These are phyloP conservation scores for Candida ovalis DNA, from an alignment of 805 yeast species.

Conservation along the genomic window DNA sequence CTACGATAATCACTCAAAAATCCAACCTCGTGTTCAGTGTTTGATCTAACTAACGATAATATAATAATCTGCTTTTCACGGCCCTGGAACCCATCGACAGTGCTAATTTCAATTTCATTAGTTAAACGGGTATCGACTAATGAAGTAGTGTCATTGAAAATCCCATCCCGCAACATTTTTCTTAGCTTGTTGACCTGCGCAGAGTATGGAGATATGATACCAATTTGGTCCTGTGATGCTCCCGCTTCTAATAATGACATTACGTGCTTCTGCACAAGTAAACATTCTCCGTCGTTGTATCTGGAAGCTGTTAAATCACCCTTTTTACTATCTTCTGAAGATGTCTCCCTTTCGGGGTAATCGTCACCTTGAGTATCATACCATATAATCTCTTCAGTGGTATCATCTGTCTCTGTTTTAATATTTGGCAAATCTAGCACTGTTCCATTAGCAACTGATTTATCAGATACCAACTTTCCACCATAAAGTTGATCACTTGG, in stretches of 20 bases:
- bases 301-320: conserved; percentile 46
- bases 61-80: conserved; percentile 87
- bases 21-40: conserved; percentile 68
- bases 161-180: conserved; percentile 34
- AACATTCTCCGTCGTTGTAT: conserved; percentile 73
- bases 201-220: conserved; percentile 85
- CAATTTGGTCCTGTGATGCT: conserved; percentile 56
- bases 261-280: conserved; percentile 57
- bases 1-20: conserved; percentile 77
- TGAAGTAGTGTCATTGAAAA: conserved; percentile 7
- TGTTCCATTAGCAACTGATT: conserved; percentile 47
- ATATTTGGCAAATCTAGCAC: conserved; percentile 50
- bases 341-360: conserved; percentile 54
- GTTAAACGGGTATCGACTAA: neutral
- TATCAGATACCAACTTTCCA: conserved; percentile 58
- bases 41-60: conserved; percentile 77
- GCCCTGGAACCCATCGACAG: conserved; percentile 97
- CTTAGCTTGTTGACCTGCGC: conserved; percentile 75
- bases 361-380: conserved; percentile 92
- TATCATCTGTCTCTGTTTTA: conserved; percentile 39
- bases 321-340: conserved; percentile 22
- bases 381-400: conserved; percentile 64
- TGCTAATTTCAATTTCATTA: conserved; percentile 62
- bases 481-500: conserved; percentile 67
- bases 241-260: conserved; percentile 47